Evolutionary conservation across 2,329 filamentous ascomycete species (phyloP), one percentile per base, ranked within the genome.

Genomic region (Aspergillus pseudonomiae): DNA sequence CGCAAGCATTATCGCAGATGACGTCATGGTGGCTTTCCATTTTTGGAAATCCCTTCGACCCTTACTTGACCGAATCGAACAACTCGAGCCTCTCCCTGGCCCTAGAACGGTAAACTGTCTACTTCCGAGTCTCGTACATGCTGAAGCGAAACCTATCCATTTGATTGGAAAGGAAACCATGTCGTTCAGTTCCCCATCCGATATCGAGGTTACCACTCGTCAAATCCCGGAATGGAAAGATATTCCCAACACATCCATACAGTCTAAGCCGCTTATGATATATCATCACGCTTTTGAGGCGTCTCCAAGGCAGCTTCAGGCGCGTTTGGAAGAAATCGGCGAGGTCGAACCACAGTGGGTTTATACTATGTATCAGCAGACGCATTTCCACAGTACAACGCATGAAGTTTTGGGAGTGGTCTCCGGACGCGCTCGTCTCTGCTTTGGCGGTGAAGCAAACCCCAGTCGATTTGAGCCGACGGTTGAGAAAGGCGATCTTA

Each of bases 361-460:
- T 30, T 91, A 88, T 75, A 87, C 86, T 19, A 91, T 91, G 88
- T 91, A 89, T 74, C 75, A 74, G 41, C 84, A 83, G 6, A 86
- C 84, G 0, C 89, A 91, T 76, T 92, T 89, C 74, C 89, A 92
- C 77, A 86, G 82, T 69, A 91, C 84, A 0, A 84, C 86, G 0
- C 89, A 91, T 72, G 88, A 91, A 77, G 84, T 91, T 3, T 82
- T 92, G 2, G 85, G 82, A 67, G 82, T 91, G 55, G 82, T 83
- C 48, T 76, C 76, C 2, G 88, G 89, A 0, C 81, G 78, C 28
- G 89, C 90, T 0, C 81, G 77, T 41, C 79, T 92, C 1, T 89
- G 88, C 65, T 91, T 92, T 66, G 89, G 89, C 5, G 87, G 88
- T 16, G 88, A 90, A 67, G 78, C 80, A 0, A 91, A 91, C 65